Base-by-base conservation (phyloP, 352 stramenopile genomes). In the Ophiocytium majus region DNA sequence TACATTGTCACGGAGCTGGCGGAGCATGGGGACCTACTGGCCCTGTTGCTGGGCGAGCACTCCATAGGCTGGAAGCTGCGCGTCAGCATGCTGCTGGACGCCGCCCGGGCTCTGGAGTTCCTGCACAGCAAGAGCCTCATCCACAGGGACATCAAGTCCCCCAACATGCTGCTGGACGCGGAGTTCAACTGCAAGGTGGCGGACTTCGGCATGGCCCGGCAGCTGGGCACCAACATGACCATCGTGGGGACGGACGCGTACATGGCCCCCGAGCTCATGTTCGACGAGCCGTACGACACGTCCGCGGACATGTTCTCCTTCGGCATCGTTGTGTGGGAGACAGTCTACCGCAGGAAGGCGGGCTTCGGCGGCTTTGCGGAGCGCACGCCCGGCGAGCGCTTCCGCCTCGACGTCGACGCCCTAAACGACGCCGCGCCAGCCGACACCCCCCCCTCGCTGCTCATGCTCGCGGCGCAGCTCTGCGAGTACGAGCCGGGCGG, bases 1-100 rank as follows among this genome's bases (percentile, higher is more conserved):
- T 88, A 84, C 57, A 88, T 88, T 49, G 80, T 88, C n/a, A 88
- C 85, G 28, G 85, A 88, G 81, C 74, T 85, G 19, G 82, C 85
- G 31, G 84, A 43, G 23, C 63, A 76, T 9, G 85, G 85, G 10
- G 85, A 88, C 66, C 76, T 88, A 31, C 75, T 88, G 76, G 80
- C 78, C 49, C 57, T 88, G 85, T 75, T 88, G n/a, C 82, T 86
- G 10, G 32, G 75, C 35, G 9, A 81, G 0, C 9, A 28, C 50
- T n/a, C 1, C 49, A 28, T 88, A 0, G 85, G 85, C 19, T 88
- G 85, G 85, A 88, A 88, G 76, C 49, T 88, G 19, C 79, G 84
- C 0, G 84, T 88, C 36, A 82, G 75, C 0, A 85, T 88, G 32
- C 80, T 88, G 35, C 78, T 76, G 33, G 84, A 88, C 34, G 84